Evolutionary conservation across 2,329 filamentous ascomycete species (phyloP).

Genomic region (Cercospora sp.): DNA sequence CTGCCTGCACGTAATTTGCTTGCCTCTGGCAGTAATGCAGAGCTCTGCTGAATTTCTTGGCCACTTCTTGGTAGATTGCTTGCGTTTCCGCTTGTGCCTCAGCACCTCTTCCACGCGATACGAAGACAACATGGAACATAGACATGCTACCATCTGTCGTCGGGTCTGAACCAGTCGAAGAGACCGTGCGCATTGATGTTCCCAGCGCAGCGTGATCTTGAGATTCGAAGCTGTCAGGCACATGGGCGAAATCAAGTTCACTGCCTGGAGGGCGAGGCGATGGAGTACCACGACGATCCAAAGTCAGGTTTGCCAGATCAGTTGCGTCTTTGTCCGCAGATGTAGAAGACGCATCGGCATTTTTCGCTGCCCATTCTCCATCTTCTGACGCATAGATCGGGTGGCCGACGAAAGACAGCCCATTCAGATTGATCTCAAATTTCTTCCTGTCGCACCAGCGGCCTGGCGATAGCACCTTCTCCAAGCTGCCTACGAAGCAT

Average conservation of each 20-base stretch:
- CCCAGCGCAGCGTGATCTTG: constrained; percentile 25
- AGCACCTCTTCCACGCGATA: constrained; percentile 75
- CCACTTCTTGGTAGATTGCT: constrained; percentile 84
- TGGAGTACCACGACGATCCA: constrained; percentile 20
- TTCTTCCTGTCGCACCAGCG: constrained; percentile 69
- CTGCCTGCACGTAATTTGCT: constrained; percentile 86
- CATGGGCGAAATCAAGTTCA: constrained; percentile 32
- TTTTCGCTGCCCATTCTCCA: constrained; percentile 40
- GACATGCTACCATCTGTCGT: constrained; percentile 65
- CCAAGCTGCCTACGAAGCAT: constrained; percentile 63
- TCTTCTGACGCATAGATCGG: constrained; percentile 79
- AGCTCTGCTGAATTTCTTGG: constrained; percentile 88
- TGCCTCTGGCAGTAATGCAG: constrained; percentile 90
- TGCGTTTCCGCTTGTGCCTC: constrained; percentile 68
- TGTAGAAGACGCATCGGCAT: constrained; percentile 1
- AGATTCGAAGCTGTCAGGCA: constrained; percentile 36
- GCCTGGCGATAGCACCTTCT: constrained; percentile 75
- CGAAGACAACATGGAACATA: constrained; percentile 98
- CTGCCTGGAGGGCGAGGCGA: constrained; percentile 17
- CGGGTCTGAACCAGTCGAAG: constrained; percentile 35
- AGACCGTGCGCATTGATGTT: constrained; percentile 33
- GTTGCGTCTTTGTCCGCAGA: constrained; percentile 13
- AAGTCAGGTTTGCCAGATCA: constrained; percentile 14
- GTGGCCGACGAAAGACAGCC: constrained; percentile 76
- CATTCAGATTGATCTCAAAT: constrained; percentile 80